Base-by-base conservation (phyloP, 2,329 filamentous ascomycete genomes). In the Hortaea werneckii region DNA sequence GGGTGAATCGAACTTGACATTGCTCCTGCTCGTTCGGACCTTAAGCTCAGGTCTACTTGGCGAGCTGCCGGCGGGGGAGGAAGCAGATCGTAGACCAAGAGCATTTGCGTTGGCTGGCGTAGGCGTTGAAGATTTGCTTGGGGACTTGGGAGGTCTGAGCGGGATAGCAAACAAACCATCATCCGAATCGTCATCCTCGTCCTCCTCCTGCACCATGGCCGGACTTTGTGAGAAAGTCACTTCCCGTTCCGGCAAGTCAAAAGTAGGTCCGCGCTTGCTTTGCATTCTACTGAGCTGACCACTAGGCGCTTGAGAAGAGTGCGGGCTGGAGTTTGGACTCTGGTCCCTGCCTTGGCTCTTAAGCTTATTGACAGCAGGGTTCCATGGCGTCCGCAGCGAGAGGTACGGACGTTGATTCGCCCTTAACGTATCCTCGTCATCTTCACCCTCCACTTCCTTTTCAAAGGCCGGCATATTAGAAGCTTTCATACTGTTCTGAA, bases 181-280 rank as follows among this genome's bases (percentile, higher is more conserved):
- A 59, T 96, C 90, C 1, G 89, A 95, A 62, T 95, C 86, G 46
- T 85, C 87, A 47, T 71, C 67, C 45, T 57, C 49, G 4, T 41
- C 42, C 5, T 51, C 44, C 37, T 52, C 42, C 34, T 50, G 45
- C 13, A 47, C 12, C 12, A 56, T 54, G 9, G 59, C 56, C 8
- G 61, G 59, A 6, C 53, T 55, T 9, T 52, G 78, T 32, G 75
- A 70, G 59, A 95, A 95, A 20, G 80, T 78, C 37, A 94, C 82
- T 56, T 87, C 79, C 13, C 80, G 78, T 59, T 92, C 87, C 49
- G 82, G 80, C 53, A 92, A 90, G 52, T 92, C 85, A 51, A 88
- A 78, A 56, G 86, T 85, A 3, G 86, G 84, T 0, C 86, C 87
- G 29, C 67, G 62, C 32, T 67, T 64, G 8, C 67, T 71, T 32